Conservation (phyloP, 1,284 basidiomycete genomes). For the Erythrobasidium hasegawianum region DNA sequence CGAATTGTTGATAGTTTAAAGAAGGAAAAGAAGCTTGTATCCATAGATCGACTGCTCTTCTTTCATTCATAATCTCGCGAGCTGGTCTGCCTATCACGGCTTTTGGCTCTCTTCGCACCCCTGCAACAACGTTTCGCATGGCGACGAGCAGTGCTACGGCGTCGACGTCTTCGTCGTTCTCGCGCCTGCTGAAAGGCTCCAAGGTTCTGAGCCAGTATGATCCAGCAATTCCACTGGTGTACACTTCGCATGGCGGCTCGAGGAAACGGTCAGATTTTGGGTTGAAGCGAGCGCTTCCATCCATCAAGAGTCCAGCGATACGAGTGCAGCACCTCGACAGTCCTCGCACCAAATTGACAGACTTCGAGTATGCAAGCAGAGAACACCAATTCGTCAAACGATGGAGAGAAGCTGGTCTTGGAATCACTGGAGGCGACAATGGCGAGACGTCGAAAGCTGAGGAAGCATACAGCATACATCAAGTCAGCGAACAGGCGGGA, state of each 20-base stretch:
- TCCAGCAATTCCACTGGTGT: conserved; percentile 25
- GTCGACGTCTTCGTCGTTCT: conserved; percentile 13
- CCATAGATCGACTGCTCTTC: too few species aligned
- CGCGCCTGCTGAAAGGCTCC: conserved; percentile 19
- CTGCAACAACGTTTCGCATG: neutral
- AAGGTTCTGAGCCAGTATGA: conserved; percentile 32
- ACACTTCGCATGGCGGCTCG: conserved; percentile 31
- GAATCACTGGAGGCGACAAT: conserved; percentile 3
- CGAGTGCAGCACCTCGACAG: conserved; percentile 29
- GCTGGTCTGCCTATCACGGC: too few species aligned
- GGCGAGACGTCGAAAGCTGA: neutral
- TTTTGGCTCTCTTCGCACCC: too few species aligned
- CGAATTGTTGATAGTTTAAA: too few species aligned
- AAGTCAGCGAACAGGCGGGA: conserved; percentile 7
- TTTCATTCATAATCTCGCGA: too few species aligned
- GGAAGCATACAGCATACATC: neutral
- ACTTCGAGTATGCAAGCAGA: conserved; percentile 29
- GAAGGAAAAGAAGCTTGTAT: too few species aligned
- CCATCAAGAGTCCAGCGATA: conserved; percentile 24
- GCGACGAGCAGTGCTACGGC: neutral
- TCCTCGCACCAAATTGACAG: conserved; percentile 26
- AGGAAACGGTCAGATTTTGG: conserved; percentile 34
- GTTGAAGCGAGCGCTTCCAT: conserved; percentile 32
- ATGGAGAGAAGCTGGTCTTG: conserved; percentile 14
- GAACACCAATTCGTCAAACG: conserved; percentile 23